phyloP scores from a whole-genome alignment of 2,329 filamentous ascomycete species.

The Fusarium sp. region DNA sequence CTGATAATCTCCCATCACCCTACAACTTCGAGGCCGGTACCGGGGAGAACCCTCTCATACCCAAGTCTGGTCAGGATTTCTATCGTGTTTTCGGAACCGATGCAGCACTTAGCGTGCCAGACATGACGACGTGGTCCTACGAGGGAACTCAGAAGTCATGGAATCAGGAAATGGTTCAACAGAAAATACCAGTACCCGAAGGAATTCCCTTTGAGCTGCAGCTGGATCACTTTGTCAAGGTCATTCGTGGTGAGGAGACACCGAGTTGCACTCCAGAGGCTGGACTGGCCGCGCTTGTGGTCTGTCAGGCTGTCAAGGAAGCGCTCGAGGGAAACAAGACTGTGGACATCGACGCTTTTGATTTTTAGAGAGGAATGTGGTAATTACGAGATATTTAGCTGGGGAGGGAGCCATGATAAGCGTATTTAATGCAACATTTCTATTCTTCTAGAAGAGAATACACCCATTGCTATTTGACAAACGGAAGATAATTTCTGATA shows the following conservation, averaged over 20 bases:
- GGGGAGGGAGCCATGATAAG: not conserved
- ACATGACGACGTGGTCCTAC: constrained; percentile 64
- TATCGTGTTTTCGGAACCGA: constrained; percentile 68
- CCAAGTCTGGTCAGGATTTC: constrained; percentile 56
- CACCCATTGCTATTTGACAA: not conserved
- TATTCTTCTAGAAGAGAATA: not conserved
- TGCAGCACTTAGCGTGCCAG: constrained; percentile 65
- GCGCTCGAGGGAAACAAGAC: constrained; percentile 53
- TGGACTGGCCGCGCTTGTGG: constrained; percentile 62
- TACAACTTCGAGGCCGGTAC: constrained; percentile 69
- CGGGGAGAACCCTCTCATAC: constrained; percentile 68
- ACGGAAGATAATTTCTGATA: not conserved
- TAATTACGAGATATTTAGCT: too few species aligned
- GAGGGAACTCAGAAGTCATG: constrained; percentile 54
- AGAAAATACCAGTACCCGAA: constrained; percentile 39
- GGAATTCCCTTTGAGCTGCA: constrained; percentile 64
- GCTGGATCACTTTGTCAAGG: constrained; percentile 62
- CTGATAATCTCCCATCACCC: constrained; percentile 63
- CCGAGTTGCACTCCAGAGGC: constrained; percentile 62
- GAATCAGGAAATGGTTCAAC: constrained; percentile 50
- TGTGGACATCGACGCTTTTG: constrained; percentile 34
- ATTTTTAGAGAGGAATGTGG: not conserved
- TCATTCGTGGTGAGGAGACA: constrained; percentile 56
- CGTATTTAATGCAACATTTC: not conserved
- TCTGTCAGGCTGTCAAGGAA: constrained; percentile 63